These are phyloP conservation scores for Trichoderma afroharzianum DNA, from an alignment of 2,329 filamentous ascomycete genomes.

Conservation along the genomic window DNA sequence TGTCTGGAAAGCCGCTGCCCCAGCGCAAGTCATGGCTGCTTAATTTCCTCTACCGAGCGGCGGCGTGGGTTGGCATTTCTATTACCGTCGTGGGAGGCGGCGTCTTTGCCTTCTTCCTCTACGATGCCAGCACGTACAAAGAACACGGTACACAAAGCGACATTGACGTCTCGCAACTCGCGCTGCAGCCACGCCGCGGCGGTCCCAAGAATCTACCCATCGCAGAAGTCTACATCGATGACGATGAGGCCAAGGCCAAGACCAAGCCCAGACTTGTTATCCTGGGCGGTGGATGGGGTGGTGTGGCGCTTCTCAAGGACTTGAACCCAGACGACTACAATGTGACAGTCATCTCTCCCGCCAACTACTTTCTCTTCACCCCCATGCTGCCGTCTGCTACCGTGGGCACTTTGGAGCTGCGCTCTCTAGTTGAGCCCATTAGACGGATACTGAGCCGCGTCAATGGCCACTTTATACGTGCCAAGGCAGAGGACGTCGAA, in stretches of 20 bases:
- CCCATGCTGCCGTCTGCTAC: slow-evolving; percentile 97
- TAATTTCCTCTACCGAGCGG: slow-evolving; percentile 64
- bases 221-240: slow-evolving; percentile 80
- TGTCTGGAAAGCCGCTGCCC: slow-evolving; percentile 53
- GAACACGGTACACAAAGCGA: slow-evolving; percentile 65
- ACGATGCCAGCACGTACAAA: slow-evolving; percentile 88
- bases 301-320: slow-evolving; percentile 85
- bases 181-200: slow-evolving; percentile 74
- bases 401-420: slow-evolving; percentile 86
- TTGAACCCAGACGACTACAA: slow-evolving; percentile 90
- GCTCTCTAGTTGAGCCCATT: slow-evolving; percentile 90
- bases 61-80: slow-evolving; percentile 64
- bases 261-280: slow-evolving; percentile 92
- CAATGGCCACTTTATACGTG: slow-evolving; percentile 85
- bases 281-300: slow-evolving; percentile 91
- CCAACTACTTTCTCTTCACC: slow-evolving; percentile 97
- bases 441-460: slow-evolving; percentile 75
- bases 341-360: slow-evolving; percentile 88
- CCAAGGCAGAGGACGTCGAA: slow-evolving; percentile 81
- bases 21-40: slow-evolving; percentile 46
- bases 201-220: slow-evolving; percentile 96
- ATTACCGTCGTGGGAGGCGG: slow-evolving; percentile 65
- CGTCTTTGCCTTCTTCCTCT: slow-evolving; percentile 83
- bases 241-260: slow-evolving; percentile 75
- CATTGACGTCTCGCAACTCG: slow-evolving; percentile 78